phyloP scores from a whole-genome alignment of 345 rosid genomes.

The Populus ilicifolia region DNA sequence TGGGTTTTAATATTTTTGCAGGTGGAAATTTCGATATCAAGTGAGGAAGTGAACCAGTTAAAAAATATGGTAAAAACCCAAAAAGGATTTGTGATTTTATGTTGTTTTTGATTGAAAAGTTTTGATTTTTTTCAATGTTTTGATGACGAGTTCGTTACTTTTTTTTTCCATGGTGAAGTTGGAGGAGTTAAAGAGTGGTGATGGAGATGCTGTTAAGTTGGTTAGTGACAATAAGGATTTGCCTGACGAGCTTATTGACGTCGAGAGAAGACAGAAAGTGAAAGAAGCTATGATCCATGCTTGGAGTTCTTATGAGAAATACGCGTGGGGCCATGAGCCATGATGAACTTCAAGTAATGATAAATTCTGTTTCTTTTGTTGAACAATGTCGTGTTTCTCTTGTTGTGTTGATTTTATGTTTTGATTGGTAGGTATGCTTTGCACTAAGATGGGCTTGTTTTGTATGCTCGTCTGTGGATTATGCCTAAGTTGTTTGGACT shows the following conservation, averaged over 20 bases:
- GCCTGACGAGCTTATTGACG: conserved; percentile 58
- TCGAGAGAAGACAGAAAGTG: conserved; percentile 74
- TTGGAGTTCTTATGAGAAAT: conserved; percentile 92
- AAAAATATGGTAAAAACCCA: conserved; percentile 31
- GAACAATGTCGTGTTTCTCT: neutral
- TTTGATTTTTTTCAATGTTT: neutral
- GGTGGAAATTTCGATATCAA: conserved; percentile 46
- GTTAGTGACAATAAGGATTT: conserved; percentile 19
- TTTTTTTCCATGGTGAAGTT: conserved; percentile 12
- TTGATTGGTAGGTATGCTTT: neutral
- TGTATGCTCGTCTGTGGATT: neutral
- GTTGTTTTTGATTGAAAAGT: neutral
- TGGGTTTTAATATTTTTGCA: conserved; percentile 14
- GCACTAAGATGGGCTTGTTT: neutral
- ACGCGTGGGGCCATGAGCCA: conserved; percentile 96
- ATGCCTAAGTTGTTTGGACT: neutral
- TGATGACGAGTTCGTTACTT: neutral
- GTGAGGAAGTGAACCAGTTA: conserved; percentile 32
- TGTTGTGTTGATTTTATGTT: neutral
- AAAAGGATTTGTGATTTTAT: neutral
- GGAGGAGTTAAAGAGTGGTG: conserved; percentile 17
- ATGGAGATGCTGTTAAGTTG: conserved; percentile 10
- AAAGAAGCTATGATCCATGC: conserved; percentile 98
- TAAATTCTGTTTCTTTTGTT: neutral
- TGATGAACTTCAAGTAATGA: conserved; percentile 86